Evolutionary conservation across 2,329 filamentous ascomycete genomes (phyloP).

Genomic region (Monilinia fructigena): DNA sequence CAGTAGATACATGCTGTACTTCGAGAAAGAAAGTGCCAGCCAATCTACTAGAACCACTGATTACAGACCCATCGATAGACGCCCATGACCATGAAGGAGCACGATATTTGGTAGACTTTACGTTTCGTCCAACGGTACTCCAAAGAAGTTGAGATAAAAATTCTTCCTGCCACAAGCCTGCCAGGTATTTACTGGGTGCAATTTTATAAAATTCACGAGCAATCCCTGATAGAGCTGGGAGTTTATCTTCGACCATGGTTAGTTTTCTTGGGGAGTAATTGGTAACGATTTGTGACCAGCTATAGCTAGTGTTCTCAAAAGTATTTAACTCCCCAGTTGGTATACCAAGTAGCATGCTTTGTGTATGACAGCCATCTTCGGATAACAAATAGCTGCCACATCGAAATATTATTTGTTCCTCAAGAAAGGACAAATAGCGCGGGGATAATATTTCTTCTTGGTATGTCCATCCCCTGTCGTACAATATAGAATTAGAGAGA

Average conservation of each 20-base stretch:
- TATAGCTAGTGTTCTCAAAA: no score
- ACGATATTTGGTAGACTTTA: neutral
- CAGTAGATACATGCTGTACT: neutral
- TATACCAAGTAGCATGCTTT: no score
- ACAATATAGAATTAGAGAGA: neutral
- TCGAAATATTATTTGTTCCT: neutral
- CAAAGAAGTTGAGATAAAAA: neutral
- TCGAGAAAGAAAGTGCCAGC: neutral
- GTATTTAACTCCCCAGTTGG: no score
- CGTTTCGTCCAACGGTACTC: neutral
- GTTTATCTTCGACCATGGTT: neutral
- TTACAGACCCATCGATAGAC: neutral
- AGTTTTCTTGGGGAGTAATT: neutral
- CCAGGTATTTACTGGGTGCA: neutral
- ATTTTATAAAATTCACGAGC: neutral
- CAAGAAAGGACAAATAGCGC: neutral
- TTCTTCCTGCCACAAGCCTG: neutral
- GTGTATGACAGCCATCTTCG: neutral
- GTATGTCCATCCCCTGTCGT: neutral
- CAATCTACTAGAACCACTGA: neutral
- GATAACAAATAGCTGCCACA: neutral
- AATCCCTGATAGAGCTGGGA: neutral
- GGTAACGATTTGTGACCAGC: neutral
- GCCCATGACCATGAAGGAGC: neutral
- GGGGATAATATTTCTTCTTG: neutral